These are phyloP conservation scores for Achaetomiella virescens DNA, from an alignment of 495 filamentous ascomycete species.

Conservation along the genomic window DNA sequence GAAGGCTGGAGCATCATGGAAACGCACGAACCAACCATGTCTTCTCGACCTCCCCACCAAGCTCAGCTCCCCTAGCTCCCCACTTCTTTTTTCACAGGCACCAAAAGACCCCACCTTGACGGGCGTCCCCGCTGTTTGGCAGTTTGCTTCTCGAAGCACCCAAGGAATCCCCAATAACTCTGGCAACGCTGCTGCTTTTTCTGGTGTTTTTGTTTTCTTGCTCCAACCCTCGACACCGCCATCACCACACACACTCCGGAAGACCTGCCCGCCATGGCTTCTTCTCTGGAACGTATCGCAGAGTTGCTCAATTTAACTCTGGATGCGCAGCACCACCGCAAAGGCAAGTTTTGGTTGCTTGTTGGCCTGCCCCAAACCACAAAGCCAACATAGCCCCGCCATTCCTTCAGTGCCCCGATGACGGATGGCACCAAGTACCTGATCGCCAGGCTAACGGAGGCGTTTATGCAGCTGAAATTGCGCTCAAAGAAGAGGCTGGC, in stretches of 20 bases:
- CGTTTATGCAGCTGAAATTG: constrained; percentile 63
- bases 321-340: constrained; percentile 75
- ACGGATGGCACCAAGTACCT: neutral
- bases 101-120: neutral
- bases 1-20: no score
- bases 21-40: neutral
- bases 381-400: constrained; percentile 7
- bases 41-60: neutral
- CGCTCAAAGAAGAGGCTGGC: constrained; percentile 65
- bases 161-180: constrained; percentile 18
- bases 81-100: neutral
- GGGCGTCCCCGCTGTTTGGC: constrained; percentile 8
- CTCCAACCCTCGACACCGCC: constrained; percentile 3
- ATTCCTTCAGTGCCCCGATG: neutral
- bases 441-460: constrained; percentile 15
- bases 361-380: neutral
- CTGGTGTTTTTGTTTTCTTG: constrained; percentile 17
- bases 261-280: constrained; percentile 56
- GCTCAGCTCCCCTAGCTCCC: neutral
- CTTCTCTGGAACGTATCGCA: constrained; percentile 64
- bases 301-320: constrained; percentile 80
- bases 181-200: constrained; percentile 16
- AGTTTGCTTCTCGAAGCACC: constrained; percentile 1
- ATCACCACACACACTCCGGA: neutral
- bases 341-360: constrained; percentile 54